Evolutionary conservation across 768 basidiomycete species (phyloP).

Genomic region (Phaeolepiota aurea): DNA sequence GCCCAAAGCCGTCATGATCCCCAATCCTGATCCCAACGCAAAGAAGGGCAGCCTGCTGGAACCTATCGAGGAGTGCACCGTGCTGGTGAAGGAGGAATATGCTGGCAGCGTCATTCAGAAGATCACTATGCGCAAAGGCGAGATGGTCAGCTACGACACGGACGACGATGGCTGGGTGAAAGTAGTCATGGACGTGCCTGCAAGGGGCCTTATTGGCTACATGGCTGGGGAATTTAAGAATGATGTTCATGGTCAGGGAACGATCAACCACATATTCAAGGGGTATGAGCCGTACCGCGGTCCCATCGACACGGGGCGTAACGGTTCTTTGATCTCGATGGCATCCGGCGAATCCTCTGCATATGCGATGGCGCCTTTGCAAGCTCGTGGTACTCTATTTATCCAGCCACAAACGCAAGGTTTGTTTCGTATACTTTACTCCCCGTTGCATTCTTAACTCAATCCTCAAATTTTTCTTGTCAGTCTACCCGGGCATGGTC

Average conservation of each 20-base stretch:
- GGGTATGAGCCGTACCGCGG: constrained; percentile 36
- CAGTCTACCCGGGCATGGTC: constrained; percentile 45
- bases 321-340: constrained; percentile 41
- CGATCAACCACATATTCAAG: constrained; percentile 47
- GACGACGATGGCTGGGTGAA: constrained; percentile 39
- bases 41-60: constrained; percentile 28
- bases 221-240: constrained; percentile 46
- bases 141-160: constrained; percentile 36
- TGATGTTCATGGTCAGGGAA: constrained; percentile 42
- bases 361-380: constrained; percentile 41
- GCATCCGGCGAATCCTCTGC: constrained; percentile 33
- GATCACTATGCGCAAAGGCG: constrained; percentile 40
- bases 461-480: neutral
- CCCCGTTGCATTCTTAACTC: too few species aligned
- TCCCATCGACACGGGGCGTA: constrained; percentile 36
- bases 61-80: constrained; percentile 37
- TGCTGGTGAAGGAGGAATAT: constrained; percentile 37
- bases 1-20: constrained; percentile 42
- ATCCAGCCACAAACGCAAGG: constrained; percentile 34
- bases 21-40: constrained; percentile 24
- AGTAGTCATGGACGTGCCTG: constrained; percentile 40
- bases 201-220: constrained; percentile 40
- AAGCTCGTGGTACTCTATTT: constrained; percentile 38
- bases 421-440: constrained; percentile 8
- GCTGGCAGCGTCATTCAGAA: constrained; percentile 41